Conservation (phyloP, 78 protist genomes). For the Dictyostelium brefeldianum region DNA sequence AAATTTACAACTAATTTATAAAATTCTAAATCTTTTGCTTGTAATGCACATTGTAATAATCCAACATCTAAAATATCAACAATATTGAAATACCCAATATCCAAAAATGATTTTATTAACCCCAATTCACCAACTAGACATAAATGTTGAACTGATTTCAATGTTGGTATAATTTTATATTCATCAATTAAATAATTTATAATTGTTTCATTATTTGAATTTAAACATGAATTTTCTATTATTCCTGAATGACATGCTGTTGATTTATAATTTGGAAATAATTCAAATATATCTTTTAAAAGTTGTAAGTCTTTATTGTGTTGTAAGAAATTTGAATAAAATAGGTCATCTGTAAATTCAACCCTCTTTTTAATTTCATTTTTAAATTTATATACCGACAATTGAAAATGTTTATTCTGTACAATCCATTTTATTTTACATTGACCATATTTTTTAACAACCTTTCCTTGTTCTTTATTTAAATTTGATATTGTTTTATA, state of each 20-base stretch:
- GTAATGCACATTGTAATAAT: background rate
- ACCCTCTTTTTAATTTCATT: background rate
- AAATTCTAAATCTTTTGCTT: conserved; percentile 2
- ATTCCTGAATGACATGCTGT: background rate
- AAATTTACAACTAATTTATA: background rate
- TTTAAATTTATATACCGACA: background rate
- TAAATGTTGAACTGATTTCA: background rate
- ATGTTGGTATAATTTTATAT: background rate
- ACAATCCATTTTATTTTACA: background rate
- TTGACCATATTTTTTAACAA: conserved; percentile 1
- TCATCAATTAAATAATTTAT: background rate
- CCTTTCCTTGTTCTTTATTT: background rate
- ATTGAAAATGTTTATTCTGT: background rate
- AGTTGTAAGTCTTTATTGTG: background rate
- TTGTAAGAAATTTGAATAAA: background rate
- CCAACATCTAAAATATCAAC: background rate
- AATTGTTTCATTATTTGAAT: background rate
- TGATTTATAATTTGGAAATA: background rate
- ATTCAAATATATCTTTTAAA: background rate
- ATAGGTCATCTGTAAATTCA: background rate
- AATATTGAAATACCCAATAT: background rate
- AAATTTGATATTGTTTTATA: background rate
- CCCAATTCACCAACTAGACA: background rate
- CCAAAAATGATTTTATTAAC: background rate
- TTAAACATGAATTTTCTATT: background rate